Base-by-base conservation (phyloP, 1,139 yeast genomes). In the Nematodospora anomalae region DNA sequence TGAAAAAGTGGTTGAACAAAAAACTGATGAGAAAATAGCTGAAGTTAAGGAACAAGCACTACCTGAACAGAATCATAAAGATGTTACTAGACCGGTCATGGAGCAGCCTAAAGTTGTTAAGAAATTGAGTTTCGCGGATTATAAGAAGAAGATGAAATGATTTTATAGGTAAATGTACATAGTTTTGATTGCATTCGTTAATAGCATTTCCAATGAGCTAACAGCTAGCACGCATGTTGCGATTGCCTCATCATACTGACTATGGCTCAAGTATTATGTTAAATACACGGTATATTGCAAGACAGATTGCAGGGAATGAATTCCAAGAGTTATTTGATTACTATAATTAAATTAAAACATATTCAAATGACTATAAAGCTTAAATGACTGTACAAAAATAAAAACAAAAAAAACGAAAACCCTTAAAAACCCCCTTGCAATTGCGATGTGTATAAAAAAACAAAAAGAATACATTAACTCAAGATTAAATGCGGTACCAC, bases 101-200 rank as follows among this genome's bases (percentile, higher is more conserved):
- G 40, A 10, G 40, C 47, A 16, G 43, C 61, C 47, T 26, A 58
- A 51, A 47, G 57, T 66, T 7, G 76, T 73, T 45, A 86, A 86
- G 65, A 84, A 85, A 58, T 64, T 86, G 43, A 83, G 90, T 24
- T 81, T 87, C 60, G 95, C 95, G 2, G 95, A 86, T 54, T 86
- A 86, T 58, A 81, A 80, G 57, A 82, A 79, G 64, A 83, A 81
- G 58, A 79, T 74, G 71, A 77, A 75, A 50, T 65, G 47, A 33
- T 9, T 12, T 22, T n/a, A n/a, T 13, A 18, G 6, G 10, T 6
- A 26, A 16, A 11, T 12, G 6, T 28, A 16, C 6, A 28, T 28
- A 23, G 18, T 21, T 20, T 26, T 16, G 13, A 20, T 11, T 24
- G 16, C 16, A 14, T 7, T 34, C n/a, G n/a, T n/a, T n/a, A n/a